These are phyloP conservation scores for Gossypium ekmanianum DNA, from an alignment of 345 rosid species.

Conservation along the genomic window DNA sequence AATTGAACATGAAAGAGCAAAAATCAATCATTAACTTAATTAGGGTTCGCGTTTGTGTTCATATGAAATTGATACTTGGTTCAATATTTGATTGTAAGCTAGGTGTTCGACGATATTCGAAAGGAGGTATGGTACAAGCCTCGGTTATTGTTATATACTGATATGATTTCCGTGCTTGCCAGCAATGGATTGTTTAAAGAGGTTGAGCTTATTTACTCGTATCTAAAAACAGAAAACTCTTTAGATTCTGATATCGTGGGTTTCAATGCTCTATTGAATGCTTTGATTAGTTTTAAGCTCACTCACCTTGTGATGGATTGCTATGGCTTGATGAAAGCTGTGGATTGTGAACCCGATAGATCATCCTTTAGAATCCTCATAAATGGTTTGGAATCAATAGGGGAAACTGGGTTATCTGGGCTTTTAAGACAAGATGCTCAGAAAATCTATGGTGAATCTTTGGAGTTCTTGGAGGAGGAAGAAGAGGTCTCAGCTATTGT, in stretches of 20 bases:
- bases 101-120: conserved; percentile 74
- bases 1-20: no score
- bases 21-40: no score
- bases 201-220: conserved; percentile 36
- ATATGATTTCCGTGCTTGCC: conserved; percentile 52
- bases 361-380: conserved; percentile 49
- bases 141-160: conserved; percentile 48
- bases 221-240: conserved; percentile 40
- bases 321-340: conserved; percentile 51
- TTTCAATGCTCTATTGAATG: conserved; percentile 50
- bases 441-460: conserved; percentile 50
- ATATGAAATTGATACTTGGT: not conserved
- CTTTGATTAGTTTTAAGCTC: conserved; percentile 40
- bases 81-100: conserved; percentile 1
- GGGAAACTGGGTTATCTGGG: conserved; percentile 38
- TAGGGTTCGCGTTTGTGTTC: not conserved
- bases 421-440: conserved; percentile 55
- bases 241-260: conserved; percentile 49
- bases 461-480: conserved; percentile 46
- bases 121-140: conserved; percentile 76
- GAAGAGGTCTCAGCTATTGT: conserved; percentile 23
- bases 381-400: conserved; percentile 52
- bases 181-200: conserved; percentile 45
- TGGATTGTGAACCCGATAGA: conserved; percentile 68
- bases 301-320: conserved; percentile 50